Percentiles rank a stretch among this genome's conserved stretches.
Conservation (phyloP, 108 stramenopile genomes). For the Schizochytrium sp. region DNA sequence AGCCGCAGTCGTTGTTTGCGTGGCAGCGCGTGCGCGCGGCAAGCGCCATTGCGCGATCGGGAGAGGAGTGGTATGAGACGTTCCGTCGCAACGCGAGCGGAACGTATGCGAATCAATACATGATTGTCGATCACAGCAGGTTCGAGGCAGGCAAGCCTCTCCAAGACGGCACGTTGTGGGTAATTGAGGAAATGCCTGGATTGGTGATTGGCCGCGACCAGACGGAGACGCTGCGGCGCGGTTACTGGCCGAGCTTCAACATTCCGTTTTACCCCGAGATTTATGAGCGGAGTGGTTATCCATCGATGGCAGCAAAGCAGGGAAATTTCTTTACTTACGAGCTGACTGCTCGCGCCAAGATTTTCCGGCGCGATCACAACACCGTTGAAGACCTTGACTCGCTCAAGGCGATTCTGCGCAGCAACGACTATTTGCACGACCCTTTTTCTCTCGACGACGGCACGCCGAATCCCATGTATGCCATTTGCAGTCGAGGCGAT, state of each 20-base stretch:
- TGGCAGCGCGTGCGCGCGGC: conserved; percentile 34
- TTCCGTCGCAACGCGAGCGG: conserved; percentile 17
- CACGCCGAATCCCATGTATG: background rate
- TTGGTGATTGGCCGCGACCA: background rate
- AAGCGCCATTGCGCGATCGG: conserved; percentile 10
- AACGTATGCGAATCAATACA: conserved; percentile 37
- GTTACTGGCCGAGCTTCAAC: conserved; percentile 34
- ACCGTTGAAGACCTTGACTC: conserved; percentile 8
- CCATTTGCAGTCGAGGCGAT: conserved; percentile 26
- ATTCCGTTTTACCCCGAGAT: conserved; percentile 31
- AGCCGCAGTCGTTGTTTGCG: background rate
- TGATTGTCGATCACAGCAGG: conserved; percentile 18
- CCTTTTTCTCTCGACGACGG: background rate
- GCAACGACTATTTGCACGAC: conserved; percentile 30
- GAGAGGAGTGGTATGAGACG: conserved; percentile 13
- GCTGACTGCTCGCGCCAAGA: conserved; percentile 22
- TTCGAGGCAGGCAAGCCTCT: conserved; percentile 21
- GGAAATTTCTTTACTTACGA: conserved; percentile 12
- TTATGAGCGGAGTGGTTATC: conserved; percentile 15
- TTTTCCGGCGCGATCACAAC: conserved; percentile 26
- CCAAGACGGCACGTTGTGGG: background rate
- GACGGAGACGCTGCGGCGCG: background rate
- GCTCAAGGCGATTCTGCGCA: conserved; percentile 19
- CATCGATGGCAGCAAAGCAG: background rate
- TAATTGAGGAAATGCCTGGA: conserved; percentile 35